These are phyloP conservation scores for Chlamydomonas asymmetrica DNA, from an alignment of 139 green algal species.

Conservation along the genomic window DNA sequence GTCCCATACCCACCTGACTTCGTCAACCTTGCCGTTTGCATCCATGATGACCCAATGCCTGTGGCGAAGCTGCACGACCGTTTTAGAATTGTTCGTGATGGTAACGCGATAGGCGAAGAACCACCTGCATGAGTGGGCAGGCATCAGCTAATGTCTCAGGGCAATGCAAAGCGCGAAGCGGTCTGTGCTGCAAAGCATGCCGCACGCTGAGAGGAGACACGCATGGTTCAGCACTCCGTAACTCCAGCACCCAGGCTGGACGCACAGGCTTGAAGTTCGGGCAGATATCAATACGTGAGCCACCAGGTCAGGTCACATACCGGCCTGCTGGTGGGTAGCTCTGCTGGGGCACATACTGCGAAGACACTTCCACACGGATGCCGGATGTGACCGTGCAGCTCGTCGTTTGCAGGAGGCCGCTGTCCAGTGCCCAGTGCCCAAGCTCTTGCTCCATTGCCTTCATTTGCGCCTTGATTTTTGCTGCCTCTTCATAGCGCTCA, in stretches of 20 bases:
- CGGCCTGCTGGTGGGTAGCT: too few relatives aligned
- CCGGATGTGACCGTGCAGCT: conserved; percentile 45
- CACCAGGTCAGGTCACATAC: too few relatives aligned
- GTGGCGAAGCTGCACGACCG: conserved; percentile 52
- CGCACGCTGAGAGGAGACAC: too few relatives aligned
- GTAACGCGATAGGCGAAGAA: conserved; percentile 66
- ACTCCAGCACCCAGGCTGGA: too few relatives aligned
- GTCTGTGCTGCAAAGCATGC: too few relatives aligned
- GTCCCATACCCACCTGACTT: conserved; percentile 50
- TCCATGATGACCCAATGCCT: conserved; percentile 65
- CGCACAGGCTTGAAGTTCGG: too few relatives aligned
- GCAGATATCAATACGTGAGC: too few relatives aligned
- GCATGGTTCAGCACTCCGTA: too few relatives aligned
- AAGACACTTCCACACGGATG: conserved; percentile 52
- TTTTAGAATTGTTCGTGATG: conserved; percentile 38
- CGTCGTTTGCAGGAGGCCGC: conserved; percentile 18
- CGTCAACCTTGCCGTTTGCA: conserved; percentile 51
- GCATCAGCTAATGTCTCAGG: too few relatives aligned
- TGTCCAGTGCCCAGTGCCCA: conserved; percentile 24
- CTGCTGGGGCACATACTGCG: too few relatives aligned
- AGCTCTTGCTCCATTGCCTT: conserved; percentile 31
- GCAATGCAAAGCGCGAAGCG: too few relatives aligned
- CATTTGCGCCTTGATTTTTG: conserved; percentile 32
- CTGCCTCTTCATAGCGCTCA: conserved; percentile 57
- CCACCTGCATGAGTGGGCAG: too few relatives aligned